Base-by-base conservation (phyloP, 768 basidiomycete genomes). In the Psilocybe tampanensis region DNA sequence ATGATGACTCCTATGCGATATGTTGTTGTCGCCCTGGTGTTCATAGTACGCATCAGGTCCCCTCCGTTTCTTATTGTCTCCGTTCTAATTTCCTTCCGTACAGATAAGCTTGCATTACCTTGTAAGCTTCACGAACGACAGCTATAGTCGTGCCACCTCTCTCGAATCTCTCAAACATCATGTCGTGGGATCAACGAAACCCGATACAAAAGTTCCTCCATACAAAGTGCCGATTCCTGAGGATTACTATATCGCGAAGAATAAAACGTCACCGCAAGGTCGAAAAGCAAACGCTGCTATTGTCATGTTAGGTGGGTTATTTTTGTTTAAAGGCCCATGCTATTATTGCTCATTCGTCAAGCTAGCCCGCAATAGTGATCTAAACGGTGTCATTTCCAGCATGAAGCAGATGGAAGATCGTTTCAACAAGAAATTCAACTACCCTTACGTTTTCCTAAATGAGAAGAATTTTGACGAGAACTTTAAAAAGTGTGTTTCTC, bases 381-480 rank as follows among this genome's bases (percentile, higher is more conserved):
- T 87, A 55, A 74, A 77, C 49, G 83, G 84, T 8, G 81, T 90
- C 52, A 65, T 86, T 43, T 80, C 76, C 60, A 88, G 85, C 61
- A 80, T 91, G 72, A 84, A 87, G 66, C 85, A 88, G 68, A 80
- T 90, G 73, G 96, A 98, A 73, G 88, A 92, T 67, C 77, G 89
- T 42, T 97, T 97, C 77, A 98, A 98, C 78, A 83, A 85, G 59
- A 88, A 88, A 68, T 94, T 86, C 65, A 75, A 74, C 18, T 95
- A 95, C 70, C 90, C 91, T 17, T 95, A 91, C 67, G 86, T 90
- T 36, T 92, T 95, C 72, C 76, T 97, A 53, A 95, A 95, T 66
- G 94, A 97, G 36, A 79, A 86, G 60, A 76, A 79, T 0, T 94
- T 94, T 68, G 76, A 82, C 8, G 85, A 87, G 0, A 74, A 80